Base-by-base conservation (phyloP, 352 stramenopile genomes). In the Phytophthora ohioensis region DNA sequence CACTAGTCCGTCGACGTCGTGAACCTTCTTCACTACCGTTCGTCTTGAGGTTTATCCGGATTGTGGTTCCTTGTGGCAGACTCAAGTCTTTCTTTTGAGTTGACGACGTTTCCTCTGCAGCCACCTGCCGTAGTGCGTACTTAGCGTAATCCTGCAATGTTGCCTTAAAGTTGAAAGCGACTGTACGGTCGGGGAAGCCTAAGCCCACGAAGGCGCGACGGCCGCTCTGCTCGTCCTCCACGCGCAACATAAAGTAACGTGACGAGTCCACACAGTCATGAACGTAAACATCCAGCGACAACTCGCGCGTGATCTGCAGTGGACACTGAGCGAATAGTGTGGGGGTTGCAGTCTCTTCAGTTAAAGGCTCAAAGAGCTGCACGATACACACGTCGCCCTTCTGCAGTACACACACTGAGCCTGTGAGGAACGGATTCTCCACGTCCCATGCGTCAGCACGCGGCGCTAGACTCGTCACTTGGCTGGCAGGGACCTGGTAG, bases 191-290 rank as follows among this genome's bases (percentile, higher is more conserved):
- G 0, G 89, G 85, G 45, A 95, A 94, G 52, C 89, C 89, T 17
- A 95, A 78, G 49, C 89, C 89, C 5, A 96, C 69, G 57, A 92
- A 96, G 46, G 87, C 89, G 54, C 84, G 82, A 32, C 87, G 87
- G 38, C 85, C 81, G 17, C 80, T 93, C 41, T 76, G 61, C 57
- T 91, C 85, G 68, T 96, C 89, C 59, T 94, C 88, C 55, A 94
- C 82, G 57, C 89, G 89, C 15, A 96, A 35, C 84, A 96, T 94
- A 38, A 96, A 96, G 72, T 96, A 96, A 32, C 89, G 86, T 53
- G 89, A 96, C 55, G 89, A 95, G 67, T 96, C 89, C 51, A 91
- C 86, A 49, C 87, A 96, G 67, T 96, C 88, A 48, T 95, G 89
- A 15, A 96, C 81, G 67, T 92, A 95, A 45, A 89, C 74, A 39